Evolutionary conservation across 1,284 basidiomycete species (phyloP).

Genomic region (Cutaneotrichosporon sp.): DNA sequence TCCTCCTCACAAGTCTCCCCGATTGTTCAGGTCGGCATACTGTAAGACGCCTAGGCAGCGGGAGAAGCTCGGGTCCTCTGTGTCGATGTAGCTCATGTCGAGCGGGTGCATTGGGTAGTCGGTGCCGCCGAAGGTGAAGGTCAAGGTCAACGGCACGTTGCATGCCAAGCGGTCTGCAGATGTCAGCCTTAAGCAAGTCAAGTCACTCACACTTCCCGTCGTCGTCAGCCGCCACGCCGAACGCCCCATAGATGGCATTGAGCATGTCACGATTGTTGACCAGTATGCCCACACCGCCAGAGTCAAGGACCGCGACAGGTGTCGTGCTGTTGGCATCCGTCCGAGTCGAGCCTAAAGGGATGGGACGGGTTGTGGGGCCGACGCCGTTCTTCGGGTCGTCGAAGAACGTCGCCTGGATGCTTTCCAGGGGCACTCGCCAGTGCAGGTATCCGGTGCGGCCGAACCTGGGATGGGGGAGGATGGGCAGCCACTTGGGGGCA

Average conservation of each 20-base stretch:
- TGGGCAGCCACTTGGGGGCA: slow-evolving; percentile 39
- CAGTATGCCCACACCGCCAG: slow-evolving; percentile 50
- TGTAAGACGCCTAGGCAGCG: slow-evolving; percentile 51
- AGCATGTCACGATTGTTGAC: slow-evolving; percentile 36
- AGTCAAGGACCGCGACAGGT: slow-evolving; percentile 51
- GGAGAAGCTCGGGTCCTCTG: slow-evolving; percentile 35
- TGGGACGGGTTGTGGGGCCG: slow-evolving; percentile 24
- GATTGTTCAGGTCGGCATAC: slow-evolving; percentile 35
- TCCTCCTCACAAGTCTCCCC: slow-evolving; percentile 41
- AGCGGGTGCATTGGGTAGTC: slow-evolving; percentile 49
- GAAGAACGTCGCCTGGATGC: slow-evolving; percentile 36
- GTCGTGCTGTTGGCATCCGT: slow-evolving; percentile 29
- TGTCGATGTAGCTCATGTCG: slow-evolving; percentile 50
- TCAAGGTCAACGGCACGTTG: slow-evolving; percentile 41
- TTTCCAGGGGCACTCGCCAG: slow-evolving; percentile 42
- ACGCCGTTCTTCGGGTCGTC: slow-evolving; percentile 29
- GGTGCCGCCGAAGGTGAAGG: slow-evolving; percentile 43
- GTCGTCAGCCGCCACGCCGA: slow-evolving; percentile 35
- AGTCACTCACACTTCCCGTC: slow-evolving; percentile 43
- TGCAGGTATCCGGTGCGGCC: slow-evolving; percentile 47
- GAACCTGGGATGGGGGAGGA: slow-evolving; percentile 44
- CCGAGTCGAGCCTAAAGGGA: slow-evolving; percentile 35
- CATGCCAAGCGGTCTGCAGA: slow-evolving; percentile 50
- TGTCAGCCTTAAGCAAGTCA: background rate
- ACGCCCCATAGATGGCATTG: slow-evolving; percentile 46